Conservation (phyloP, 1,284 basidiomycete genomes). For the Cryptococcus deneoformans region DNA sequence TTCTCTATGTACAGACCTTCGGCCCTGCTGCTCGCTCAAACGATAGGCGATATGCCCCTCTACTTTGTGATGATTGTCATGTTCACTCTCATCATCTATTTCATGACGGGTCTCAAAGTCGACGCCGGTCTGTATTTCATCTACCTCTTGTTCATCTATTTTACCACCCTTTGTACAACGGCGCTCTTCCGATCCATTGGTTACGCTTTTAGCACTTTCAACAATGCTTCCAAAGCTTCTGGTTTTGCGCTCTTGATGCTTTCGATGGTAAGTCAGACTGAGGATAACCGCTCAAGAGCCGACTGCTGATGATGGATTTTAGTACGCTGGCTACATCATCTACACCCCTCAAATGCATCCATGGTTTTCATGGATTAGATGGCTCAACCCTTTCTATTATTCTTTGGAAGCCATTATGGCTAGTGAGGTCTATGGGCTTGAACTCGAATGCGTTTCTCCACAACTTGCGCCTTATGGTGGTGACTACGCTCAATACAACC, state of each 20-base stretch:
- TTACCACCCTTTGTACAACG: slow-evolving; percentile 49
- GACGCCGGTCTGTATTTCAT: slow-evolving; percentile 23
- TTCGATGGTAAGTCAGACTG: slow-evolving; percentile 31
- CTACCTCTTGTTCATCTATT: slow-evolving; percentile 7
- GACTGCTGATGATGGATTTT: slow-evolving; percentile 35
- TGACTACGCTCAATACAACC: slow-evolving; percentile 23
- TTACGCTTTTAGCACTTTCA: slow-evolving; percentile 5
- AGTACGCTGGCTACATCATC: slow-evolving; percentile 44
- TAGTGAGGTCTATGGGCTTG: slow-evolving; percentile 52
- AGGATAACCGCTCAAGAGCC: too few relatives aligned
- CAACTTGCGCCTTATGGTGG: slow-evolving; percentile 46
- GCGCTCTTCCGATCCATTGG: slow-evolving; percentile 45
- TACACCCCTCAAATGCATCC: slow-evolving; percentile 46
- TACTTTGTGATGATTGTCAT: slow-evolving; percentile 46
- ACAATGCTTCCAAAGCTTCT: slow-evolving; percentile 51
- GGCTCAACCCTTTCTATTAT: slow-evolving; percentile 51
- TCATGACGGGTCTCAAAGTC: slow-evolving; percentile 48
- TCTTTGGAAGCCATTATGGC: slow-evolving; percentile 52
- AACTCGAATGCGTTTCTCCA: slow-evolving; percentile 48
- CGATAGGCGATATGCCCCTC: slow-evolving; percentile 57
- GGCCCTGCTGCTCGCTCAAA: slow-evolving; percentile 59
- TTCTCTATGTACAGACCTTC: slow-evolving; percentile 51
- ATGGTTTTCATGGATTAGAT: slow-evolving; percentile 54
- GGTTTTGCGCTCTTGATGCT: slow-evolving; percentile 49
- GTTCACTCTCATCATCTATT: slow-evolving; percentile 49